Evolutionary conservation across 805 yeast genomes (phyloP), one percentile per base, ranked within the genome.

Genomic region (Teunomyces pallodes): DNA sequence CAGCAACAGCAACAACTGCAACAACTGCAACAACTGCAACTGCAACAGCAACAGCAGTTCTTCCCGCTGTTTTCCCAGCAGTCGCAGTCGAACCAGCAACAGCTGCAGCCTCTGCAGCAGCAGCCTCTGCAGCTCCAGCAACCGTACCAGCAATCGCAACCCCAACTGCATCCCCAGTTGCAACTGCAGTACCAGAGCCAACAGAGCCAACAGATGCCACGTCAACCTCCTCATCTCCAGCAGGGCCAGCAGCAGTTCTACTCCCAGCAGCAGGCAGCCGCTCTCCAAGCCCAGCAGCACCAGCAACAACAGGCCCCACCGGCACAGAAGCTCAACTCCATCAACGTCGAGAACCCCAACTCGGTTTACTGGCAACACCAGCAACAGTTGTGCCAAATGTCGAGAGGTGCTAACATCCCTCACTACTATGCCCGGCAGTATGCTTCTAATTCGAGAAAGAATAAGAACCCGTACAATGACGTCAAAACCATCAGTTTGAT

Each of bases 361-460:
- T 70, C 84, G 3, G 56, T 74, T 7, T 77, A 78, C 57, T 89
- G 96, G 96, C 86, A 83, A 64, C 91, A 87, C 62, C 96, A 89
- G 67, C 69, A 74, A 42, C 90, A 84, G 61, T 74, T 90, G 49
- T 84, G 82, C 27, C 89, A 83, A 52, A 65, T 86, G 43, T 85
- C 94, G 4, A 79, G 94, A 63, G 54, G 60, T 16, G 78, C 87
- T 28, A 81, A 79, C 57, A 65, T 79, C 24, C 87, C 95, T 3
- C 96, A 89, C 67, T 84, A 77, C 60, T 89, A 87, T 68, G 96
- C 96, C 3, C 78, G 96, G 50, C 82, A 83, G 53, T 90, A 90
- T 27, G 96, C 96, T 5, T 72, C 83, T 10, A 74, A 81, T 47
- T 84, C 87, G 1, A 72, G 86, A 59, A 77, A 74, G 58, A 55